Evolutionary conservation across 352 stramenopile species (phyloP), one percentile per base, ranked within the genome.

Genomic region (Phytophthora agathidicida): DNA sequence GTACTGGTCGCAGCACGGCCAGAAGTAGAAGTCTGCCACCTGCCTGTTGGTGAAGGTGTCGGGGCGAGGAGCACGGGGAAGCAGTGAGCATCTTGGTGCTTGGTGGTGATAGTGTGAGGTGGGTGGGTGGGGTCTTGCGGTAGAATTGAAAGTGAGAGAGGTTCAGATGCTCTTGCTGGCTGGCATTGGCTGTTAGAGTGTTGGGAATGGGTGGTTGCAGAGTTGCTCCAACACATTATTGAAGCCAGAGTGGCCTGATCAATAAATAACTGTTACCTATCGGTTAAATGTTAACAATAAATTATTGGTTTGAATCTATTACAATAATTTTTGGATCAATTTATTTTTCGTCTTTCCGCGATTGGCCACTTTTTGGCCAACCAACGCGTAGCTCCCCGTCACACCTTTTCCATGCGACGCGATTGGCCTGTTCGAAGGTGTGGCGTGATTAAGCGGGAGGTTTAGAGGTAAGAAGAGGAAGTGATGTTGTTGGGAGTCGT

Each of bases 1-100:
- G 24, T 56, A 46, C 33, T 56, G 22, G 47, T 56, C 33, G 47
- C 22, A 33, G 47, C 33, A 56, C 36, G 37, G 28, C 6, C 35
- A 37, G 30, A 49, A 49, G 49, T 48, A 49, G 35, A 58, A 47
- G 35, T 31, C 14, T 17, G 36, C 28, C 3, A 58, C 13, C 37
- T 58, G 27, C 27, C 13, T 17, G 27, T 43, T 49, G 28, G 37
- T 38, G 32, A 56, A 45, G 31, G 47, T 28, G 17, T 28, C 8
- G 7, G 45, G 20, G 32, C 16, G 19, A 43, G 17, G 36, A 13
- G 31, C n/a, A n/a, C n/a, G n/a, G n/a, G n/a, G n/a, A n/a, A 13
- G 30, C 5, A 13, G 10, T 13, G 30, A 35, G 30, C 30, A 35
- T 35, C 30, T n/a, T 35, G 30, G 30, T 16, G 11, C 3, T n/a